Conservation (phyloP, 192 early-diverging fungal species). For the Backusella sp. region DNA sequence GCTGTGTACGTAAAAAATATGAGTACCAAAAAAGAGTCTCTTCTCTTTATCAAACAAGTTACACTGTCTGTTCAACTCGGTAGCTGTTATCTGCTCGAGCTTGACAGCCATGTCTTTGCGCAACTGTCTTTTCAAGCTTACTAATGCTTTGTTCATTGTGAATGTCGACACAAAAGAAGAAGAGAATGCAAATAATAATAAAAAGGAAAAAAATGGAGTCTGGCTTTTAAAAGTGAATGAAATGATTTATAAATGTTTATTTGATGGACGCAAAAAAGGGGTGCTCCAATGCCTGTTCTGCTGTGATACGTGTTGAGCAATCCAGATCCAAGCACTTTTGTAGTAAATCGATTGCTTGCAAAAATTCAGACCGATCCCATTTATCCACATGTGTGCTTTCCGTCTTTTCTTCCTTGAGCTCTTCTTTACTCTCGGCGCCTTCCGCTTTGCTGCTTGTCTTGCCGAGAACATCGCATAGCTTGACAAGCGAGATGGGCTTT, state of each 20-base stretch:
- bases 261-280: constrained; percentile 54
- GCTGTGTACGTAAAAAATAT: background rate
- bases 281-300: constrained; percentile 73
- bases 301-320: constrained; percentile 66
- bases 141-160: background rate
- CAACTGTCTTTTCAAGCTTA: constrained; percentile 5
- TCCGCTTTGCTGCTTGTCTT: background rate
- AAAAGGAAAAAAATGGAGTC: background rate
- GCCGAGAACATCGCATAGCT: constrained; percentile 35
- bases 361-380: constrained; percentile 41
- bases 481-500: constrained; percentile 26
- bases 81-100: background rate
- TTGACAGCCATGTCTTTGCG: constrained; percentile 16
- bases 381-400: constrained; percentile 8
- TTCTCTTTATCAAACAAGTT: background rate
- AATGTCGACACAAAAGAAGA: background rate
- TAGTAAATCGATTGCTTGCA: constrained; percentile 61
- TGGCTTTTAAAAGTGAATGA: background rate
- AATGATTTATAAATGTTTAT: background rate
- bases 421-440: background rate
- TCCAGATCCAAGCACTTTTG: constrained; percentile 55
- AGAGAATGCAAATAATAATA: background rate
- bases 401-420: no score
- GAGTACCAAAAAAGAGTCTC: no score
- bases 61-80: background rate